Evolutionary conservation across 768 basidiomycete genomes (phyloP).

Genomic region (Phanerochaete carnosa): DNA sequence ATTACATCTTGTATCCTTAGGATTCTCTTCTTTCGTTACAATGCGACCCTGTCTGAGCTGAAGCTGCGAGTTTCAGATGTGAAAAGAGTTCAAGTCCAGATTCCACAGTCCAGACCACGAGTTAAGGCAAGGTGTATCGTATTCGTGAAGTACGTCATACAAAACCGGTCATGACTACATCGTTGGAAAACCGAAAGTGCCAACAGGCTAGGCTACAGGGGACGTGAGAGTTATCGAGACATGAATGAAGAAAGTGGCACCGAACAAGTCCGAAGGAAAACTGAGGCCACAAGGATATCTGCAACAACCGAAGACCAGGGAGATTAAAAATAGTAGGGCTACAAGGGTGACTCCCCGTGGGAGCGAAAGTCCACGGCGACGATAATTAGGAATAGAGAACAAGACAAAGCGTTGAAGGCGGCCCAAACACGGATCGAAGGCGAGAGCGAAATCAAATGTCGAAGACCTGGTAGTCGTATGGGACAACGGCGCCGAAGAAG

Average conservation of each 20-base stretch:
- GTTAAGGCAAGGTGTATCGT: no score
- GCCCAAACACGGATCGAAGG: not conserved
- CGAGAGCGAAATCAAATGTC: conserved; percentile 16
- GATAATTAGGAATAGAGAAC: not conserved
- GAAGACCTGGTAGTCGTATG: conserved; percentile 73
- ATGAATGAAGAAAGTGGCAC: no score
- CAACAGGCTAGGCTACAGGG: not conserved
- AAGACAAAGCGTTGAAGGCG: not conserved
- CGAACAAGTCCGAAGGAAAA: not conserved
- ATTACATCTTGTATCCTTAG: not conserved
- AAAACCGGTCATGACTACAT: no score
- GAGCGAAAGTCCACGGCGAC: not conserved
- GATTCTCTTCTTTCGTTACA: not conserved
- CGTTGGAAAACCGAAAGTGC: not conserved
- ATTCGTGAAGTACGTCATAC: no score
- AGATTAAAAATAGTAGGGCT: not conserved
- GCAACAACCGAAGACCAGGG: not conserved
- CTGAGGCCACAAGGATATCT: not conserved
- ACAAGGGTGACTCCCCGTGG: not conserved
- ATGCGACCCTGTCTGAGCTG: not conserved
- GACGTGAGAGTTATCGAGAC: no score
- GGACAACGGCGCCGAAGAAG: conserved; percentile 65
- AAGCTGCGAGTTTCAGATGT: not conserved
- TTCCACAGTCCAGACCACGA: no score
- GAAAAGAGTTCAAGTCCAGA: no score